Conservation (phyloP, 805 yeast genomes). For the Starmerella stellata region DNA sequence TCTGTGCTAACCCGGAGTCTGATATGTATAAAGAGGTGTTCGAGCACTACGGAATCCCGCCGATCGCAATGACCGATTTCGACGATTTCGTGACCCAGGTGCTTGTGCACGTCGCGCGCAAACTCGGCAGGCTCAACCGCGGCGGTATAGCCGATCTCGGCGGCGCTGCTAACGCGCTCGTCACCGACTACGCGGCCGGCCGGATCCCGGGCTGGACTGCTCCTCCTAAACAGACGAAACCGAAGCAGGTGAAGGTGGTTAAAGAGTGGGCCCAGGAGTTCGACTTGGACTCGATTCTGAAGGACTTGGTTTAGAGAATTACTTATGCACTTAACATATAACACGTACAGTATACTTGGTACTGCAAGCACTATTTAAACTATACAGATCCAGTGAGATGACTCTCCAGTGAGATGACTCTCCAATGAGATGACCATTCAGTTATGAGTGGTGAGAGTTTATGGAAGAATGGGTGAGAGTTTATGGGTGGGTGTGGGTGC, state of each 20-base stretch:
- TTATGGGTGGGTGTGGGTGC: no score
- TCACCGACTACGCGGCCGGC: conserved; percentile 96
- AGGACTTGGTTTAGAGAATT: conserved; percentile 11
- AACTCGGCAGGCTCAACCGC: conserved; percentile 75
- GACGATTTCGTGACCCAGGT: conserved; percentile 70
- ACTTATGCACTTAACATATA: no score
- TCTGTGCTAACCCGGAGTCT: conserved; percentile 50
- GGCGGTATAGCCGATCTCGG: conserved; percentile 86
- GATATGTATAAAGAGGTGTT: conserved; percentile 52
- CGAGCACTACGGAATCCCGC: conserved; percentile 58
- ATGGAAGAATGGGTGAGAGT: no score
- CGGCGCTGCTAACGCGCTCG: conserved; percentile 62
- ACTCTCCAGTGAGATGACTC: no score
- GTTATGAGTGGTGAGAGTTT: no score
- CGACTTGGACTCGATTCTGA: conserved; percentile 67
- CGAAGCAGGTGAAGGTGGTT: conserved; percentile 58
- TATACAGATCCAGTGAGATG: no score
- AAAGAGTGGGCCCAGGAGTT: conserved; percentile 83
- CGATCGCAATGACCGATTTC: conserved; percentile 52
- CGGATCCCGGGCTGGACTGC: conserved; percentile 77
- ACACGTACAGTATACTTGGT: no score
- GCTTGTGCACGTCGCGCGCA: conserved; percentile 80
- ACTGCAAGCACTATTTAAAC: no score
- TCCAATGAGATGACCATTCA: no score
- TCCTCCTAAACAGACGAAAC: conserved; percentile 36